phyloP scores from a whole-genome alignment of 164 flowering plant species.

The Nymphaea colorata region DNA sequence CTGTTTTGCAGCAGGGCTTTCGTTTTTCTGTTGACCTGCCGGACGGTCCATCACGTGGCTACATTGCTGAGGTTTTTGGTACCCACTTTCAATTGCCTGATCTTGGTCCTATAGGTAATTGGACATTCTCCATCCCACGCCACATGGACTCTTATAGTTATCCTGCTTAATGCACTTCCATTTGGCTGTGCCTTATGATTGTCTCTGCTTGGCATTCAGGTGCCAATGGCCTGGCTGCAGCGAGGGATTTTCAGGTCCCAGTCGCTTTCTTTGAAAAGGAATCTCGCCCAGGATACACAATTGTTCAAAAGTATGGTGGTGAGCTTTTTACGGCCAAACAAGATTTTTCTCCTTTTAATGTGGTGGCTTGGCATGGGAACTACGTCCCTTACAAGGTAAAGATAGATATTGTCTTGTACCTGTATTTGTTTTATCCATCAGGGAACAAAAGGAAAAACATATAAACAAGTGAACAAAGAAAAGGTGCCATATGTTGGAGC shows the following conservation, averaged over 20 bases:
- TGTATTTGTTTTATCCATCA: too few relatives aligned
- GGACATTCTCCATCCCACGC: neutral
- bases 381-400: constrained; percentile 88
- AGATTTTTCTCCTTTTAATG: constrained; percentile 96
- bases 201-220: constrained; percentile 28
- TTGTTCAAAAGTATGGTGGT: constrained; percentile 88
- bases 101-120: constrained; percentile 87
- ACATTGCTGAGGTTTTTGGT: constrained; percentile 86
- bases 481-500: too few relatives aligned
- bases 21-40: constrained; percentile 67
- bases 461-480: too few relatives aligned
- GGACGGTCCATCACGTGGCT: constrained; percentile 91
- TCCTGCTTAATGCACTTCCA: too few relatives aligned
- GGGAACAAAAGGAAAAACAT: too few relatives aligned
- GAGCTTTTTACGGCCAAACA: constrained; percentile 86
- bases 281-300: constrained; percentile 46
- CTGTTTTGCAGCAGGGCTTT: constrained; percentile 85
- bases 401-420: too few relatives aligned
- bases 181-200: too few relatives aligned
- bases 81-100: constrained; percentile 93
- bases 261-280: constrained; percentile 68
- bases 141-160: neutral
- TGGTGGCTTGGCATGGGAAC: constrained; percentile 99
- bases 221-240: constrained; percentile 92
- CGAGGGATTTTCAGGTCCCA: constrained; percentile 88